Percentiles rank a stretch among this genome's conserved stretches.
phyloP scores from a whole-genome alignment of 345 rosid species.

The Raphanus raphanistrum region DNA sequence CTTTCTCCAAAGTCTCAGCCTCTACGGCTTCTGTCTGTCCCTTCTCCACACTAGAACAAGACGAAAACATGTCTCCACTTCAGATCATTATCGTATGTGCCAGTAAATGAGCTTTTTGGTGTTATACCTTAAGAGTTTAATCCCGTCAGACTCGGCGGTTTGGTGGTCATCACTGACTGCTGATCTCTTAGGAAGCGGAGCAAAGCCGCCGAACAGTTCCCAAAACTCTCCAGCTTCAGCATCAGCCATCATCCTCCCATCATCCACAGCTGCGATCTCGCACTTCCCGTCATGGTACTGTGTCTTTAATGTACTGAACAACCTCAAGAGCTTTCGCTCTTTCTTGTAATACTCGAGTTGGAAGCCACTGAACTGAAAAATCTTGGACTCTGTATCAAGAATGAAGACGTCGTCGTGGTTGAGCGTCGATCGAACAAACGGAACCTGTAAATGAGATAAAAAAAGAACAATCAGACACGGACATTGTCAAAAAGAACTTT shows the following conservation, averaged over 20 bases:
- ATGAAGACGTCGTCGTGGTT: constrained; percentile 95
- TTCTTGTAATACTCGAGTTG: constrained; percentile 94
- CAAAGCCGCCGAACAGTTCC: constrained; percentile 97
- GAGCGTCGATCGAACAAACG: constrained; percentile 90
- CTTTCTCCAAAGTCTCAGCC: constrained; percentile 70
- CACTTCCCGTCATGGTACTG: constrained; percentile 96
- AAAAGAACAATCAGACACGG: neutral
- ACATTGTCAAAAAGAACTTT: neutral
- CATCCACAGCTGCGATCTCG: constrained; percentile 92
- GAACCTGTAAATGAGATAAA: constrained; percentile 56
- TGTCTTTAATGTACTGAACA: constrained; percentile 93
- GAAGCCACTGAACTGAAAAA: constrained; percentile 98
- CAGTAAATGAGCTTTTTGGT: neutral
- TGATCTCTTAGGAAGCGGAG: constrained; percentile 92
- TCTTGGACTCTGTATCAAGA: constrained; percentile 86
- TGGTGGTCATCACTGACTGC: constrained; percentile 54
- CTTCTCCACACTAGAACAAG: constrained; percentile 67
- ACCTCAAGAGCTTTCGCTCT: constrained; percentile 99
- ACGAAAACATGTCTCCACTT: constrained; percentile 38
- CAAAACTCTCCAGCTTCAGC: constrained; percentile 98
- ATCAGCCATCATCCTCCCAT: constrained; percentile 98
- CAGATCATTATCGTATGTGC: constrained; percentile 24
- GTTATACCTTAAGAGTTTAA: constrained; percentile 66
- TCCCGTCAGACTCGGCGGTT: constrained; percentile 42
- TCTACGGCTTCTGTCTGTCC: constrained; percentile 73